phyloP scores from a whole-genome alignment of 2,329 filamentous ascomycete genomes.

The Cadophora luteo-olivacea region DNA sequence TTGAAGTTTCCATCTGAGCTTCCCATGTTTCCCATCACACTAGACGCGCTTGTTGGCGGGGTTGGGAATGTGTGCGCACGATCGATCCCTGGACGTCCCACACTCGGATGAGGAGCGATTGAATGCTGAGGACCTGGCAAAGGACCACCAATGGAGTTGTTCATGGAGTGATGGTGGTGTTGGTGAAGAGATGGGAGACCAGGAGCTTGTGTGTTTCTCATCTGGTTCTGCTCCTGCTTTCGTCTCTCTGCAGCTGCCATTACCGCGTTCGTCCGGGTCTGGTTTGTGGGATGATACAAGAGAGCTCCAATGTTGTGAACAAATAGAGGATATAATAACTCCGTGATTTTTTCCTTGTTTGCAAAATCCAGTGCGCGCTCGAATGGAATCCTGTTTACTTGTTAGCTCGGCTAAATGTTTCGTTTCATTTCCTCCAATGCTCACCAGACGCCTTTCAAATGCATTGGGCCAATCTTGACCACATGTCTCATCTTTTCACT shows the following conservation, averaged over 20 bases:
- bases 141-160: constrained; percentile 61
- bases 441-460: constrained; percentile 95
- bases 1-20: constrained; percentile 78
- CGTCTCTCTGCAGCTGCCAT: constrained; percentile 85
- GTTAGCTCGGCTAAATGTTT: constrained; percentile 55
- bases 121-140: constrained; percentile 56
- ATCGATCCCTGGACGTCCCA: constrained; percentile 79
- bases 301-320: constrained; percentile 96
- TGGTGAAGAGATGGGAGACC: constrained; percentile 74
- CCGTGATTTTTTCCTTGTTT: constrained; percentile 99
- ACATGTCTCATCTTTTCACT: constrained; percentile 96
- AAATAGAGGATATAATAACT: constrained; percentile 92
- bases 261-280: constrained; percentile 80
- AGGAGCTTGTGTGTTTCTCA: constrained; percentile 65
- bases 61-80: constrained; percentile 93
- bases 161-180: constrained; percentile 68
- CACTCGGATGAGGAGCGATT: constrained; percentile 70
- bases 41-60: constrained; percentile 90
- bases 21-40: constrained; percentile 76
- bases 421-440: constrained; percentile 44
- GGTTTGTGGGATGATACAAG: constrained; percentile 92
- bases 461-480: constrained; percentile 98
- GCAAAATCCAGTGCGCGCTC: constrained; percentile 96
- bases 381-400: constrained; percentile 86
- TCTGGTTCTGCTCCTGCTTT: constrained; percentile 71